Evolutionary conservation across 495 filamentous ascomycete genomes (phyloP).

Genomic region (Haplographium delicatum): DNA sequence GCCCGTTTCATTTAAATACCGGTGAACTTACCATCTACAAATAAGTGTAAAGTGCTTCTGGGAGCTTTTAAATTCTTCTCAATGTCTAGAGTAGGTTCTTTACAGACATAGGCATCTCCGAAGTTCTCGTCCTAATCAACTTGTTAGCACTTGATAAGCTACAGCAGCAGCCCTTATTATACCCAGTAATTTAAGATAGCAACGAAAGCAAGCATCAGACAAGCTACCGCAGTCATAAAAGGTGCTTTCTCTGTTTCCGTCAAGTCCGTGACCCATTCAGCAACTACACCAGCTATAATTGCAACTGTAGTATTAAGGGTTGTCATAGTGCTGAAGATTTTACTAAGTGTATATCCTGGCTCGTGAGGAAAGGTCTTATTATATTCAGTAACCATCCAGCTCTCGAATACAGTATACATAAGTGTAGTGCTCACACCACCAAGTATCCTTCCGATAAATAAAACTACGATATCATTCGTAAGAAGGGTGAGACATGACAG

Average conservation of each 20-base stretch:
- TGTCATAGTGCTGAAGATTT: constrained; percentile 45
- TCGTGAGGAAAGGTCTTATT: constrained; percentile 28
- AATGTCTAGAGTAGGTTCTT: not conserved
- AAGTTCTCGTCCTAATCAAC: constrained; percentile 39
- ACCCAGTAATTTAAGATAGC: constrained; percentile 45
- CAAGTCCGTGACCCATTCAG: constrained; percentile 32
- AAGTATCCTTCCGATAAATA: constrained; percentile 44
- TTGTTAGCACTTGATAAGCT: not conserved
- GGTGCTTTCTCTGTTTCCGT: constrained; percentile 46
- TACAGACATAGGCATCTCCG: constrained; percentile 33
- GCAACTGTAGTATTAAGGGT: constrained; percentile 47
- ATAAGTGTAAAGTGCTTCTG: constrained; percentile 10
- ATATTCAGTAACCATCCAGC: constrained; percentile 54
- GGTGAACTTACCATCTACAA: constrained; percentile 7
- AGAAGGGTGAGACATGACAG: constrained; percentile 45
- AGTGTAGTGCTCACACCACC: constrained; percentile 51
- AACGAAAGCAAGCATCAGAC: constrained; percentile 35
- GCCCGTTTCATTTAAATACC: not conserved
- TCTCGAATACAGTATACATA: constrained; percentile 51
- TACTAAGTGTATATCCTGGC: constrained; percentile 31
- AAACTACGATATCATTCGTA: constrained; percentile 29
- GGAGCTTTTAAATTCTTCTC: constrained; percentile 1
- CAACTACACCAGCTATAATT: constrained; percentile 39
- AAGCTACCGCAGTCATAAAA: constrained; percentile 37
- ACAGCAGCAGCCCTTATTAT: constrained; percentile 14